phyloP scores from a whole-genome alignment of 169 alveolate genomes.

The Eimeria maxima region DNA sequence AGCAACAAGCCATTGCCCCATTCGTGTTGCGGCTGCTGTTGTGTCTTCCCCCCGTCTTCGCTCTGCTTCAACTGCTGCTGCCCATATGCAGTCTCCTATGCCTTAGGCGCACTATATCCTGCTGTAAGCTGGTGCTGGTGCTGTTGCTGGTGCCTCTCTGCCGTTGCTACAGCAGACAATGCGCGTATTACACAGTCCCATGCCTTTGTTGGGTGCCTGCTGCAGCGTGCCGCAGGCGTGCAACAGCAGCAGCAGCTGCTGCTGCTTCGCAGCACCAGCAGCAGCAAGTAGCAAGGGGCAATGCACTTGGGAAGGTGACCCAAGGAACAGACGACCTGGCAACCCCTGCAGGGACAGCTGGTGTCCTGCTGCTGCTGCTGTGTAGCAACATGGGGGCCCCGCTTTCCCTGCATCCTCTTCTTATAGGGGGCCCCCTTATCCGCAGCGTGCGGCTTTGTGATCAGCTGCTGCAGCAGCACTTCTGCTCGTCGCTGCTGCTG shows the following conservation, averaged over 20 bases:
- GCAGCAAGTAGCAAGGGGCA: neutral
- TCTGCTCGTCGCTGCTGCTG: conserved; percentile 15
- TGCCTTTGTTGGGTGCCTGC: neutral
- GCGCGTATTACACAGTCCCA: neutral
- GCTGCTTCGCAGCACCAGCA: neutral
- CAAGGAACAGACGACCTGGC: conserved; percentile 19
- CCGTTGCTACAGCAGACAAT: neutral
- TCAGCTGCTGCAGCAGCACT: conserved; percentile 68
- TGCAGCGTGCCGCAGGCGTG: conserved; percentile 33
- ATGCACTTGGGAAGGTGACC: neutral
- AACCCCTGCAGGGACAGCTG: conserved; percentile 17
- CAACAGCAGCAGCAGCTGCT: neutral
- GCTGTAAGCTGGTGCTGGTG: conserved; percentile 56
- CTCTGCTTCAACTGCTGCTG: conserved; percentile 53
- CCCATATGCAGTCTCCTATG: conserved; percentile 37
- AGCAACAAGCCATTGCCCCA: neutral
- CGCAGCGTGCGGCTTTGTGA: conserved; percentile 70
- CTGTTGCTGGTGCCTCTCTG: neutral
- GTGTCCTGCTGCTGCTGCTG: no score
- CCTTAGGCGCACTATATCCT: neutral
- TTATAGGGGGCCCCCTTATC: conserved; percentile 42
- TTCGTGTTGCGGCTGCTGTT: neutral
- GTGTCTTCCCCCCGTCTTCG: conserved; percentile 9
- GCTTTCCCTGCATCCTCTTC: conserved; percentile 18
- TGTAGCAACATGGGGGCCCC: conserved; percentile 57